These are phyloP conservation scores for Suillus plorans DNA, from an alignment of 768 basidiomycete species.

Conservation along the genomic window DNA sequence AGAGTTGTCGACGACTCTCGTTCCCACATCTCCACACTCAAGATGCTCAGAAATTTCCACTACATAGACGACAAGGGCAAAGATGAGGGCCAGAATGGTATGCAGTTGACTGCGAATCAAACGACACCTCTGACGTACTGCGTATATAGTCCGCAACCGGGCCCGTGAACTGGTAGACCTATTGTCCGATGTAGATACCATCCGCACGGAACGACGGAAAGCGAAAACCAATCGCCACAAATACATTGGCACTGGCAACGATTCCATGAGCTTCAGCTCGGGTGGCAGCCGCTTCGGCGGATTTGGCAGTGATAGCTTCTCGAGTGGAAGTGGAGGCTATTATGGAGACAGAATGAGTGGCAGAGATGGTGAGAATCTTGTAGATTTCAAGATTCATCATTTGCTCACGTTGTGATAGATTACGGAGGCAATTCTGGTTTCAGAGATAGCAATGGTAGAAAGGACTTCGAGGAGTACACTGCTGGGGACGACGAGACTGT, in stretches of 20 bases:
- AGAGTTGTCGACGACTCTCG: slow-evolving; percentile 97
- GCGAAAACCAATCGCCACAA: slow-evolving; percentile 91
- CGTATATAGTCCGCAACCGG: slow-evolving; percentile 81
- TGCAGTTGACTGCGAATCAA: slow-evolving; percentile 8
- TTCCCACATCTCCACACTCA: slow-evolving; percentile 90
- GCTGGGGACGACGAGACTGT: slow-evolving; percentile 88
- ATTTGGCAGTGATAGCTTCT: slow-evolving; percentile 58
- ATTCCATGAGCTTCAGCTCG: slow-evolving; percentile 64
- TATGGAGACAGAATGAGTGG: slow-evolving; percentile 44
- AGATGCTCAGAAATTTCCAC: slow-evolving; percentile 97
- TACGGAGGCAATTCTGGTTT: slow-evolving; percentile 51
- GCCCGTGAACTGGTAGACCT: slow-evolving; percentile 92
- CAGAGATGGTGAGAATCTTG: slow-evolving; percentile 36
- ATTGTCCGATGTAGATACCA: slow-evolving; percentile 86
- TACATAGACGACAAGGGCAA: slow-evolving; percentile 99
- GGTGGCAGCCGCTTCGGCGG: slow-evolving; percentile 65
- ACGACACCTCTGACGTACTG: slow-evolving; percentile 1
- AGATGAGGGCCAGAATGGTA: slow-evolving; percentile 96
- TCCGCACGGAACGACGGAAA: slow-evolving; percentile 85
- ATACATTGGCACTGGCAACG: slow-evolving; percentile 85
- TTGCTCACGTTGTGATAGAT: slow-evolving; percentile 26
- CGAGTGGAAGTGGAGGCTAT: slow-evolving; percentile 34
- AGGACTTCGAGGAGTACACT: slow-evolving; percentile 90
- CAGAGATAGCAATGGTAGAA: slow-evolving; percentile 54
- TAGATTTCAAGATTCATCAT: slow-evolving; percentile 14